Conservation (phyloP, 345 rosid species). For the Rhizophora mangle region DNA sequence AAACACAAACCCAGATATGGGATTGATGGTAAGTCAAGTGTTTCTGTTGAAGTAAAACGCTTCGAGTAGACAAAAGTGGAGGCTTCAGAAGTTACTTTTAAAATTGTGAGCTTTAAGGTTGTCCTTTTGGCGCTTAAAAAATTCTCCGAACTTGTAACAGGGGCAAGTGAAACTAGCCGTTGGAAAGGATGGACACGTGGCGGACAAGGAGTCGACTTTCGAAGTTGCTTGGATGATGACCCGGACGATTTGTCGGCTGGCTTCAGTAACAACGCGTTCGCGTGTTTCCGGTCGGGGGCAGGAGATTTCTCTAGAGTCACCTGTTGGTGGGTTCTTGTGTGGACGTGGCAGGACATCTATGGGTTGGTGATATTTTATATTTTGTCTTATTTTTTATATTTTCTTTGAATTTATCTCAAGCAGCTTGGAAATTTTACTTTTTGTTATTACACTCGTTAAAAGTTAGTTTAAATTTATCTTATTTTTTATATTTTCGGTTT, state of each 20-base stretch:
- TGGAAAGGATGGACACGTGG: slow-evolving; percentile 18
- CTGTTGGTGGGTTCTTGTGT: not conserved
- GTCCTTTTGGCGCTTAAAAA: slow-evolving; percentile 20
- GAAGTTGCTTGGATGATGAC: slow-evolving; percentile 6
- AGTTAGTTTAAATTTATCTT: too few relatives aligned
- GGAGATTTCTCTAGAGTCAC: not conserved
- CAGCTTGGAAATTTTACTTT: too few relatives aligned
- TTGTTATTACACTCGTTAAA: too few relatives aligned
- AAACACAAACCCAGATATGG: not conserved
- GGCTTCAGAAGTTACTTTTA: not conserved
- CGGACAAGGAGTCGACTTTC: not conserved
- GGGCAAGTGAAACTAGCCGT: slow-evolving; percentile 24
- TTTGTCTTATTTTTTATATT: too few relatives aligned
- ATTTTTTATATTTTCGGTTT: too few relatives aligned
- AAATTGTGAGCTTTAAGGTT: not conserved
- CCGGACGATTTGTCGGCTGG: slow-evolving; percentile 22
- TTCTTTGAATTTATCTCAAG: too few relatives aligned
- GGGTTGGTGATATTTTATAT: slow-evolving; percentile 1
- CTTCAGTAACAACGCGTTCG: slow-evolving; percentile 23
- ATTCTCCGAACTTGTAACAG: too few relatives aligned
- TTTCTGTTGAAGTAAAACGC: not conserved
- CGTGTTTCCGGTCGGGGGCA: not conserved
- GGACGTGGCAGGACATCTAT: not conserved
- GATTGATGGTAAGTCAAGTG: not conserved
- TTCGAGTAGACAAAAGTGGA: not conserved